phyloP scores from a whole-genome alignment of 2,329 filamentous ascomycete genomes.

The Penicillium polonicum region DNA sequence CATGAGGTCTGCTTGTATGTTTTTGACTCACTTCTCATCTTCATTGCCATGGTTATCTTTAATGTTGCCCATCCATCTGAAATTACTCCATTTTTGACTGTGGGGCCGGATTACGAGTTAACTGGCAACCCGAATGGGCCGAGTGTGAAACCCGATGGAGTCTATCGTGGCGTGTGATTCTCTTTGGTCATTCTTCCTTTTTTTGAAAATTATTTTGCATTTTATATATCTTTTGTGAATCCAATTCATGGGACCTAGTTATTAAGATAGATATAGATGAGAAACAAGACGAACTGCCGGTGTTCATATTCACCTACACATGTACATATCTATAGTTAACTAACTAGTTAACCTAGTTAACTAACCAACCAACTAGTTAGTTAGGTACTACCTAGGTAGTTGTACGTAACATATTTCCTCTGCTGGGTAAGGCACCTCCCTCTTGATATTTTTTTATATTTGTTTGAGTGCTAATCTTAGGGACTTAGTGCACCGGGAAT shows the following conservation, averaged over 20 bases:
- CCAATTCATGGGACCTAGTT: neutral
- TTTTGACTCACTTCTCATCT: neutral
- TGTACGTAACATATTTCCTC: no score
- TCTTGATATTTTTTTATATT: no score
- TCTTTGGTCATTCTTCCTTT: neutral
- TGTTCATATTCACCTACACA: no score
- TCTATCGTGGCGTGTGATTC: neutral
- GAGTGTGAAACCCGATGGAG: neutral
- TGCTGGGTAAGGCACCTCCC: no score
- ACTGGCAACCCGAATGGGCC: no score
- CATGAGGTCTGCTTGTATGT: neutral
- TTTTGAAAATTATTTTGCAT: neutral
- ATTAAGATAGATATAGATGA: neutral
- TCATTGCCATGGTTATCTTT: neutral
- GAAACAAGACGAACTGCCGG: neutral
- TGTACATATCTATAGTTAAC: no score
- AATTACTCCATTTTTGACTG: neutral
- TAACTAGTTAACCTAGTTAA: no score
- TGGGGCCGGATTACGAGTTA: neutral
- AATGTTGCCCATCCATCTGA: neutral
- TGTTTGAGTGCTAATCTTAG: no score
- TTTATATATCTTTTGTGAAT: neutral
- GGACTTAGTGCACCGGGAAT: no score
- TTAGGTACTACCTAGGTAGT: no score
- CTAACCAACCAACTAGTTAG: no score